phyloP scores from a whole-genome alignment of 768 basidiomycete genomes.

The Rhodosporidiobolus sp. region DNA sequence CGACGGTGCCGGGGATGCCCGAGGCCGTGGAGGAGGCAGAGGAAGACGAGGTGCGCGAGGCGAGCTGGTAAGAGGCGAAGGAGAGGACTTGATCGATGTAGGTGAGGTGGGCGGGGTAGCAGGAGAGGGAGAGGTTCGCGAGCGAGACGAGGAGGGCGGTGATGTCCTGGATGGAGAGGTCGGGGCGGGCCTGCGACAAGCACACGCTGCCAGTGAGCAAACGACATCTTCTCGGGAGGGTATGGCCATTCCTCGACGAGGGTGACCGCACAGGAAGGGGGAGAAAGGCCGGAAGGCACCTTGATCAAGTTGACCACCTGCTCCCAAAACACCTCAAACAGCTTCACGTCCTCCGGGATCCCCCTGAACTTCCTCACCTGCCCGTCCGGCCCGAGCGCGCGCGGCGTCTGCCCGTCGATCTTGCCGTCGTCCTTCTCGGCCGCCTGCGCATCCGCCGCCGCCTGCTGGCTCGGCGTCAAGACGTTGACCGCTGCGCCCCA shows the following conservation, averaged over 20 bases:
- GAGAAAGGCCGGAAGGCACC: slow-evolving; percentile 54
- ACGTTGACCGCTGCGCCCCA: slow-evolving; percentile 25
- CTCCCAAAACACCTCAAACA: slow-evolving; percentile 99
- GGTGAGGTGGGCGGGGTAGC: slow-evolving; percentile 93
- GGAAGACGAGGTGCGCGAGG: slow-evolving; percentile 5
- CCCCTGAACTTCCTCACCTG: slow-evolving; percentile 80
- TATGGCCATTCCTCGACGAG: too few relatives aligned
- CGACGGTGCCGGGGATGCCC: neutral
- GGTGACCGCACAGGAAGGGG: slow-evolving; percentile 1
- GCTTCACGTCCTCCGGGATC: slow-evolving; percentile 85
- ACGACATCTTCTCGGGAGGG: too few relatives aligned
- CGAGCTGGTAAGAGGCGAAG: slow-evolving; percentile 88
- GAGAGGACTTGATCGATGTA: slow-evolving; percentile 94
- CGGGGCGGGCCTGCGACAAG: slow-evolving; percentile 75
- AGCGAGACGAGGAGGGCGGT: slow-evolving; percentile 93
- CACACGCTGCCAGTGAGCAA: neutral
- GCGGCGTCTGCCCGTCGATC: slow-evolving; percentile 30
- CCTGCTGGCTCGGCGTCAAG: neutral
- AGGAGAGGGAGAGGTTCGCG: slow-evolving; percentile 89
- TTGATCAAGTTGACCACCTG: slow-evolving; percentile 98
- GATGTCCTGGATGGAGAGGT: slow-evolving; percentile 94
- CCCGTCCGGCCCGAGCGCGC: slow-evolving; percentile 53
- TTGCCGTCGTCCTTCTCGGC: slow-evolving; percentile 27
- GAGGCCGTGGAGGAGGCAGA: neutral
- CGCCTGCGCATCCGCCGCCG: neutral